Evolutionary conservation across 371 early-diverging fungal species (phyloP).

Genomic region (Massospora cicadina): DNA sequence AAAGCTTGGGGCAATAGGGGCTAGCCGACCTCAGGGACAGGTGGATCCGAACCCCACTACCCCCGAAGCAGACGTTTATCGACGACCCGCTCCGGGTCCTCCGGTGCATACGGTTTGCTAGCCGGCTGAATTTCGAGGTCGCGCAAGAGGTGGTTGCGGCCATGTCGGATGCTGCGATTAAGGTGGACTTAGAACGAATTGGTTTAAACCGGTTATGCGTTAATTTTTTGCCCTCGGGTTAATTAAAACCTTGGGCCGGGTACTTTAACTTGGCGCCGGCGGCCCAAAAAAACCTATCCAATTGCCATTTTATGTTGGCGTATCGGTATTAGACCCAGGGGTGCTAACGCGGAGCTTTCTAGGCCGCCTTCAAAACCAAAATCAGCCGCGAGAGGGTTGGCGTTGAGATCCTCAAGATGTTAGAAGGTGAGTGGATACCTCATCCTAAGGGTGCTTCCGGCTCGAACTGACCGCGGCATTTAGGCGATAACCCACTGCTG

Average conservation of each 20-base stretch:
- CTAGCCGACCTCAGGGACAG: slow-evolving; percentile 49
- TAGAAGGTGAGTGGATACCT: slow-evolving; percentile 27
- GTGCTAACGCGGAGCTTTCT: no score
- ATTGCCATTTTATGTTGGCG: no score
- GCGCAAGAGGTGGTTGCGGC: slow-evolving; percentile 49
- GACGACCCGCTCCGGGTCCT: slow-evolving; percentile 98
- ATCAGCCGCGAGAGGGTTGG: slow-evolving; percentile 94
- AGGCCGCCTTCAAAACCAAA: slow-evolving; percentile 53
- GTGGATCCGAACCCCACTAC: slow-evolving; percentile 80
- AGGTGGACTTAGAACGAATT: slow-evolving; percentile 14
- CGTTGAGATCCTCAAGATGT: slow-evolving; percentile 90
- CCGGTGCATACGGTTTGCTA: slow-evolving; percentile 91
- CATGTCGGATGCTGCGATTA: slow-evolving; percentile 33
- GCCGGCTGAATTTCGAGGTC: slow-evolving; percentile 70
- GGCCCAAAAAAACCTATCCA: no score
- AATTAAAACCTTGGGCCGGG: no score
- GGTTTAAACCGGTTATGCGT: no score
- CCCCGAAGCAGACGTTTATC: slow-evolving; percentile 78
- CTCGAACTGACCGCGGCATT: no score
- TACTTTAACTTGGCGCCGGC: not conserved
- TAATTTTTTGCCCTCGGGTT: no score
- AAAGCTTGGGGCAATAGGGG: slow-evolving; percentile 26
- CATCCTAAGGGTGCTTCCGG: not conserved
- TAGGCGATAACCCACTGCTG: not conserved
- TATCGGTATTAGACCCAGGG: no score